phyloP scores from a whole-genome alignment of 176 grass and related monocot genomes.

The Bonia amplexicaulis region DNA sequence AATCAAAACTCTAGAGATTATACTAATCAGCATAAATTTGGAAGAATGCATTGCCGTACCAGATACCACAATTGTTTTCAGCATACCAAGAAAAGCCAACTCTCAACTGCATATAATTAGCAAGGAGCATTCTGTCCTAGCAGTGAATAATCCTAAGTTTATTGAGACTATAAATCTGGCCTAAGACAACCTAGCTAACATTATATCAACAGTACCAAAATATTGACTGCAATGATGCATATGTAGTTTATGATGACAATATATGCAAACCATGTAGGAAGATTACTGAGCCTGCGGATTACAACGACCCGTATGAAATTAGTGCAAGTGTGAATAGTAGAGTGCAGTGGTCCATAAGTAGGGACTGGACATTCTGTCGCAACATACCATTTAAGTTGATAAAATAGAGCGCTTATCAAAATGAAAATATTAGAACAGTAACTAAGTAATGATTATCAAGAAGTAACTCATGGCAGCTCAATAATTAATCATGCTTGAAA shows the following conservation, averaged over 20 bases:
- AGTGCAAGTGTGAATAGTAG: background rate
- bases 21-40: background rate
- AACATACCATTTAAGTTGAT: background rate
- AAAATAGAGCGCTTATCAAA: background rate
- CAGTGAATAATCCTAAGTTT: constrained; percentile 4
- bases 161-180: background rate
- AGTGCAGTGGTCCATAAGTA: background rate
- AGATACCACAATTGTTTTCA: background rate
- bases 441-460: background rate
- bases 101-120: background rate
- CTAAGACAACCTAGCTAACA: constrained; percentile 13
- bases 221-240: background rate
- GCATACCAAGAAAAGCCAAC: background rate
- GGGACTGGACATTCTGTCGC: background rate
- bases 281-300: background rate
- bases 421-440: background rate
- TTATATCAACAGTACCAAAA: background rate
- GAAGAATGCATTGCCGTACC: background rate
- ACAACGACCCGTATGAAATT: background rate
- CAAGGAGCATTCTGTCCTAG: background rate
- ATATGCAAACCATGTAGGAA: constrained; percentile 11
- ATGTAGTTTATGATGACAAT: background rate
- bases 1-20: background rate
- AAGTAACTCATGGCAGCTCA: background rate
- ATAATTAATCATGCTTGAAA: background rate